Conservation (phyloP, 106 monocot genomes). For the Allium fistulosum region DNA sequence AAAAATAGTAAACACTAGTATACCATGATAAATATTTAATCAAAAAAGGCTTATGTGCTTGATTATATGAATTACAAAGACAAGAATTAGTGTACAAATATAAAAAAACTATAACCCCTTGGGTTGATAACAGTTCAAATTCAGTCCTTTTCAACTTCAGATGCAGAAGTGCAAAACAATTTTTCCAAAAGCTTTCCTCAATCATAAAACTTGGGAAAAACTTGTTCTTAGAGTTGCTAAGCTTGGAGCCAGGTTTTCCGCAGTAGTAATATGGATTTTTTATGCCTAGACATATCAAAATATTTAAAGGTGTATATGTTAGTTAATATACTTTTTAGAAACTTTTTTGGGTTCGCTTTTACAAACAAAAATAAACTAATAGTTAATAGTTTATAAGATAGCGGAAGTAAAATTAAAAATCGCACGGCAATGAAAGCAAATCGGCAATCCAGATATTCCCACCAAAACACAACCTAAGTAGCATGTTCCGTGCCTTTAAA, state of each 20-base stretch:
- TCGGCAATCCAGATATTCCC: no score
- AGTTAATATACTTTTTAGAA: neutral
- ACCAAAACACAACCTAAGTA: no score
- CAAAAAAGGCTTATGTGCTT: no score
- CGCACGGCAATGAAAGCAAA: no score
- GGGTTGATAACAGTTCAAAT: conserved; percentile 10
- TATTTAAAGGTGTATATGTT: neutral
- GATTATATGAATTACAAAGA: no score
- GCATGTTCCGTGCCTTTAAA: no score
- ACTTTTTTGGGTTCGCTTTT: neutral
- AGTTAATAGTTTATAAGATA: no score
- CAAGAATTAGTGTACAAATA: no score
- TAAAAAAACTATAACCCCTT: conserved; percentile 2
- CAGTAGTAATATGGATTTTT: conserved; percentile 5
- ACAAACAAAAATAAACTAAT: no score
- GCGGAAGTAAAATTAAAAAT: no score
- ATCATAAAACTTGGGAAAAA: conserved; percentile 14
- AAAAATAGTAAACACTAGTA: no score
- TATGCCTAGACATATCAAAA: conserved; percentile 12
- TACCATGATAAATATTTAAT: no score
- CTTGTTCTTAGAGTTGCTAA: conserved; percentile 6
- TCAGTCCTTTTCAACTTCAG: conserved; percentile 10
- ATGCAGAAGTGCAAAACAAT: conserved; percentile 14
- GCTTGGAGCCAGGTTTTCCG: conserved; percentile 8
- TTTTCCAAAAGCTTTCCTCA: conserved; percentile 15